Evolutionary conservation across 208 protist genomes (phyloP), one percentile per base, ranked within the genome.

Genomic region (Spongospora subterranea): DNA sequence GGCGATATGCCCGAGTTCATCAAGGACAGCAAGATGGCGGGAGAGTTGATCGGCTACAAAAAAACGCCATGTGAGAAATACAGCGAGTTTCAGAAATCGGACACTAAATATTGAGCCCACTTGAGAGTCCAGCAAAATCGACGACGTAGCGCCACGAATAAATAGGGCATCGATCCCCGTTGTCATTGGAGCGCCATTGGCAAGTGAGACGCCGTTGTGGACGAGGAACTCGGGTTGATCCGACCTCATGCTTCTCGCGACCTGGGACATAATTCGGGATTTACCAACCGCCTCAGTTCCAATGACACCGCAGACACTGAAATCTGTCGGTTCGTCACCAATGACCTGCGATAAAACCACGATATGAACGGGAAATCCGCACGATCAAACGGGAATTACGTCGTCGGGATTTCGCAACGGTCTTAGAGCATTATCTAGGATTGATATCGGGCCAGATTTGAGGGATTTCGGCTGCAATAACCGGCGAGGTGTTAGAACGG

Each of bases 121-220:
- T 43, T 82, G 71, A 20, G 35, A 82, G n/a, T 82, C 71, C 17
- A 82, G 6, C 6, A 82, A 35, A n/a, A 82, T 43, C 17, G n/a
- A 43, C 6, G 6, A 20, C n/a, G n/a, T n/a, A n/a, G n/a, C n/a
- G n/a, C n/a, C n/a, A 20, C 40, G 35, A 39, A 13, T 45, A n/a
- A 82, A 82, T 6, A 82, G 6, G 71, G 71, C 71, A 82, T 82
- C 71, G 71, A 82, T n/a, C 17, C 71, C 71, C 6, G 71, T 6
- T 20, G 71, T 82, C n/a, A 35, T n/a, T 20, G 71, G 17, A 13
- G n/a, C 17, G 17, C 71, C 6, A 43, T 82, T 82, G 35, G 71
- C 71, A 20, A 82, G 6, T n/a, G 71, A 82, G 13, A 20, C 17
- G 17, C 35, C 71, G 71, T 6, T 82, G 6, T 82, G 71, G 17